These are phyloP conservation scores for Lipomyces sp. DNA, from an alignment of 805 yeast species.

Conservation along the genomic window DNA sequence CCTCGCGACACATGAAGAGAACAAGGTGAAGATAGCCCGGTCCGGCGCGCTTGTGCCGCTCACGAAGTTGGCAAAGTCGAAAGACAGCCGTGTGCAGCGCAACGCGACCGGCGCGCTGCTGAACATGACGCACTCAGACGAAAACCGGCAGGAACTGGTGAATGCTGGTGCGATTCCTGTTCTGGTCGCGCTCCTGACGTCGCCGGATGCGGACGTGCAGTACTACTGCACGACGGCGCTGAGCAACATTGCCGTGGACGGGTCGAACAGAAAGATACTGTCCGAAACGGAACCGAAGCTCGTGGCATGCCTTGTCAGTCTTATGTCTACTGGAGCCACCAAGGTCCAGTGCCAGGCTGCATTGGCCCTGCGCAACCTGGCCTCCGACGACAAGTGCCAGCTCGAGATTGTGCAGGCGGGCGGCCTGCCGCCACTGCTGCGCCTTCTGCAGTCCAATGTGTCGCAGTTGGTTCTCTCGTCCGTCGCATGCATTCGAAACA, in stretches of 20 bases:
- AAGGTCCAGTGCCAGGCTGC: conserved; percentile 99
- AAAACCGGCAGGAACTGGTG: conserved; percentile 92
- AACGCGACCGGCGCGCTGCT: conserved; percentile 97
- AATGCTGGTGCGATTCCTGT: conserved; percentile 99
- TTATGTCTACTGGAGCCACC: conserved; percentile 91
- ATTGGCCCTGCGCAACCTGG: conserved; percentile 88
- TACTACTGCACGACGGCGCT: conserved; percentile 97
- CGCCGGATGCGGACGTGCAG: conserved; percentile 93
- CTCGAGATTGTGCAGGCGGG: conserved; percentile 93
- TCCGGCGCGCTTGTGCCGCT: conserved; percentile 94
- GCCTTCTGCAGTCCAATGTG: conserved; percentile 83
- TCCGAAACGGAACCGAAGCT: conserved; percentile 90
- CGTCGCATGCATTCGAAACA: conserved; percentile 96
- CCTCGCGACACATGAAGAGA: conserved; percentile 95
- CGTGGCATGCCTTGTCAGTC: conserved; percentile 77
- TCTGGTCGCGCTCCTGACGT: conserved; percentile 76
- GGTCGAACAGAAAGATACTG: conserved; percentile 78
- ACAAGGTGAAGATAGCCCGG: conserved; percentile 91
- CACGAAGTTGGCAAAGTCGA: conserved; percentile 89
- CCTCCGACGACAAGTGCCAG: conserved; percentile 90
- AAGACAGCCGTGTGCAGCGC: conserved; percentile 93
- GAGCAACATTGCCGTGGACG: conserved; percentile 96
- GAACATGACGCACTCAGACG: conserved; percentile 97
- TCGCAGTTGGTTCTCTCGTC: conserved; percentile 86
- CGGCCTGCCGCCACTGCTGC: conserved; percentile 91